Conservation (phyloP, 2,329 filamentous ascomycete species). For the Zasmidium cellare region DNA sequence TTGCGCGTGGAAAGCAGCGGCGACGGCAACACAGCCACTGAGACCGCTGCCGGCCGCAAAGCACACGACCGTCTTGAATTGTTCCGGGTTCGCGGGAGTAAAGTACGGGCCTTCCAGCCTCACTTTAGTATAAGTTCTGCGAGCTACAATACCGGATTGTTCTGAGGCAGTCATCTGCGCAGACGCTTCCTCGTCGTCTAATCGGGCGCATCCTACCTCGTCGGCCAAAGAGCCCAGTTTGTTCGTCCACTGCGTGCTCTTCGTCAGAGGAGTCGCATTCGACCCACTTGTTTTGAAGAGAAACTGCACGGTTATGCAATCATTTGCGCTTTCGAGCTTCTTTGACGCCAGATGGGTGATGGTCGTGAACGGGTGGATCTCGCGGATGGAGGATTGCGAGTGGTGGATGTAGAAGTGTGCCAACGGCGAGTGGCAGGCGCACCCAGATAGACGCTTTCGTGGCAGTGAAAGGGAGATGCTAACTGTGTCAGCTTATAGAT, state of each 20-base stretch:
- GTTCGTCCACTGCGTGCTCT: slow-evolving; percentile 9
- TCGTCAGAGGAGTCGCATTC: neutral
- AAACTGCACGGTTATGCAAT: no score
- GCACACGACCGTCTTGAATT: slow-evolving; percentile 16
- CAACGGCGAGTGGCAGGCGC: slow-evolving; percentile 14
- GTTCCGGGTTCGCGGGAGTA: slow-evolving; percentile 12
- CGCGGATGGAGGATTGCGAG: slow-evolving; percentile 5
- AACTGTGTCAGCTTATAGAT: no score
- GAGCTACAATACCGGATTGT: neutral
- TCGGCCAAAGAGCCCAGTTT: slow-evolving; percentile 6
- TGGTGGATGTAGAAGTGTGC: slow-evolving; percentile 20
- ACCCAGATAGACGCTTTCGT: slow-evolving; percentile 14
- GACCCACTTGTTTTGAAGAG: no score
- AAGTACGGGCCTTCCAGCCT: slow-evolving; percentile 20
- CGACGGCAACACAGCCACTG: slow-evolving; percentile 19
- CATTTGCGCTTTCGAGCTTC: neutral
- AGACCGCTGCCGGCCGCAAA: slow-evolving; percentile 19
- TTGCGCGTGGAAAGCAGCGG: slow-evolving; percentile 9
- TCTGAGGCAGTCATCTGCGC: neutral
- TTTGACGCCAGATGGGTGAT: slow-evolving; percentile 14
- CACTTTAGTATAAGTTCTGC: slow-evolving; percentile 2
- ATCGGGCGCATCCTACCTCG: no score
- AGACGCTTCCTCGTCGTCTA: no score
- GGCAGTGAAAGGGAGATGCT: slow-evolving; percentile 13
- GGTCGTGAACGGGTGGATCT: slow-evolving; percentile 18